Conservation (phyloP, 2,329 filamentous ascomycete genomes). For the Karstenula rhodostoma region DNA sequence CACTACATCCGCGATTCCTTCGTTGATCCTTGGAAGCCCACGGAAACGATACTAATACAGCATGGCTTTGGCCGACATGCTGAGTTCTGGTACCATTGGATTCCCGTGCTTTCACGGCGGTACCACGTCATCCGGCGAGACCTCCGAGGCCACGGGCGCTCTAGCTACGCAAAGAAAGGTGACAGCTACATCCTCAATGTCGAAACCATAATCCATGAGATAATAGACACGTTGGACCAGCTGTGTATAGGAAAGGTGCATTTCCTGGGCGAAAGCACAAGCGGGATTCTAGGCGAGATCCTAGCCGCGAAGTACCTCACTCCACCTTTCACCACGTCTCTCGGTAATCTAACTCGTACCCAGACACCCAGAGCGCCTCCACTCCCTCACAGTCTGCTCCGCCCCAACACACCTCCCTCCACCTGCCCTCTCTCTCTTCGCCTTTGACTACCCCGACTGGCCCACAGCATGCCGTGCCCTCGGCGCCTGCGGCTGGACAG, state of each 20-base stretch:
- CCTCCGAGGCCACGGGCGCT: slow-evolving; percentile 45
- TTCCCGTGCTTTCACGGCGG: slow-evolving; percentile 39
- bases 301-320: slow-evolving; percentile 35
- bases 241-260: slow-evolving; percentile 41
- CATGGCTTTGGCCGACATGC: slow-evolving; percentile 48
- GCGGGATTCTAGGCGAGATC: slow-evolving; percentile 45
- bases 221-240: slow-evolving; percentile 47
- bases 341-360: background rate
- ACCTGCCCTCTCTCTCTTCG: slow-evolving; percentile 39
- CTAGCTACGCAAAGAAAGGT: slow-evolving; percentile 29
- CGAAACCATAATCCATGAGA: slow-evolving; percentile 42
- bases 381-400: slow-evolving; percentile 43
- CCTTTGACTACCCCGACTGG: slow-evolving; percentile 39
- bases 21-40: slow-evolving; percentile 42
- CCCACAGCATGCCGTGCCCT: slow-evolving; percentile 39
- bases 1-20: slow-evolving; percentile 41
- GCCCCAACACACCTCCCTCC: slow-evolving; percentile 39
- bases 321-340: too few species aligned
- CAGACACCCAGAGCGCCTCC: slow-evolving; percentile 37
- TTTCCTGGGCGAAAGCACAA: slow-evolving; percentile 47
- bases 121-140: slow-evolving; percentile 47
- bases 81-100: slow-evolving; percentile 49
- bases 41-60: slow-evolving; percentile 48
- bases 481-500: slow-evolving; percentile 44
- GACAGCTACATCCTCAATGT: slow-evolving; percentile 30